phyloP scores from a whole-genome alignment of 1,139 yeast species.

The Sugiyamaella pinicola region DNA sequence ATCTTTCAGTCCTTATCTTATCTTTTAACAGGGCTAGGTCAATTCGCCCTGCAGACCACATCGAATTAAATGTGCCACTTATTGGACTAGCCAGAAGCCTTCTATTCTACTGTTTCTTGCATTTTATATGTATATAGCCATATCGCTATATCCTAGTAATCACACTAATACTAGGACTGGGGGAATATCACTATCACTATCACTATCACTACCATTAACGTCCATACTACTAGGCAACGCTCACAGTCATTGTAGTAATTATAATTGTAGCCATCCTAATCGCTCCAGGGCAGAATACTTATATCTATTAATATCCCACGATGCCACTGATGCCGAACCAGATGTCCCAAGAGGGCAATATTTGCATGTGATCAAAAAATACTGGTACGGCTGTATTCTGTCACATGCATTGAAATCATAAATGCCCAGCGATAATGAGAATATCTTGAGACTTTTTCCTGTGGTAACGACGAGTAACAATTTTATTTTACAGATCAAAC shows the following conservation, averaged over 20 bases:
- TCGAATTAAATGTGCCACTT: too few relatives aligned
- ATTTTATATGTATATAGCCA: too few relatives aligned
- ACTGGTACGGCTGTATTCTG: constrained; percentile 3
- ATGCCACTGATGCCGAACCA: too few relatives aligned
- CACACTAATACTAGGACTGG: not conserved
- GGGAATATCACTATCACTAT: not conserved
- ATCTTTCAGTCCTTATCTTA: not conserved
- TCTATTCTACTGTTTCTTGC: too few relatives aligned
- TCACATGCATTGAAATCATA: constrained; percentile 10
- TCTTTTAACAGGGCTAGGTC: not conserved
- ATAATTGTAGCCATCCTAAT: too few relatives aligned
- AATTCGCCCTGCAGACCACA: not conserved
- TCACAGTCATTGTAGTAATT: too few relatives aligned
- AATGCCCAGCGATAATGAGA: not conserved
- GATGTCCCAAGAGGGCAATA: constrained; percentile 1
- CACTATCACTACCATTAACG: not conserved
- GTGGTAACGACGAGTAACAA: not conserved
- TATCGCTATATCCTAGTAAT: too few relatives aligned
- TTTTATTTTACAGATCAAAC: not conserved
- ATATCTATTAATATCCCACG: too few relatives aligned
- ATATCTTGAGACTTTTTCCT: constrained; percentile 1
- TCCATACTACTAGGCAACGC: not conserved
- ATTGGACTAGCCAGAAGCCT: too few relatives aligned
- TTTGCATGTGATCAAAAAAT: constrained; percentile 12
- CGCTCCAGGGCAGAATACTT: too few relatives aligned